Evolutionary conservation across 306 rosid genomes (phyloP).

Genomic region (Begonia loranthoides): DNA sequence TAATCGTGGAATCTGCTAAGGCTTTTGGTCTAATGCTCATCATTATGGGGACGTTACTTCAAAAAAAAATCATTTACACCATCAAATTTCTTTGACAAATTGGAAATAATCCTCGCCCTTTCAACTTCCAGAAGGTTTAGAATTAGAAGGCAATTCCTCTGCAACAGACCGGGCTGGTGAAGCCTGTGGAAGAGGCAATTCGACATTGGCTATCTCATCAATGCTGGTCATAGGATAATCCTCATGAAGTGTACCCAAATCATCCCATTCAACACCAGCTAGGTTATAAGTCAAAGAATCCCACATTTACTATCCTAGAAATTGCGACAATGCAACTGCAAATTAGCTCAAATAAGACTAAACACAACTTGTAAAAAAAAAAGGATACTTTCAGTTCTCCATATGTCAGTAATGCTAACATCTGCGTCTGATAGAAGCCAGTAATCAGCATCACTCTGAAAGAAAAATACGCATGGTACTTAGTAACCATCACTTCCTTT

Average conservation of each 20-base stretch:
- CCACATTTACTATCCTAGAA: neutral
- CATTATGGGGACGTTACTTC: no score
- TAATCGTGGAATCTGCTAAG: conserved; percentile 15
- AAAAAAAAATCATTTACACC: no score
- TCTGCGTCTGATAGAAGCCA: conserved; percentile 88
- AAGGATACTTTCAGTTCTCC: conserved; percentile 84
- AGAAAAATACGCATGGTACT: conserved; percentile 5
- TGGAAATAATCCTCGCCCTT: neutral
- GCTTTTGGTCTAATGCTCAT: conserved; percentile 30
- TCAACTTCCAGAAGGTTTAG: conserved; percentile 36
- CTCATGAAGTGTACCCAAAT: conserved; percentile 35
- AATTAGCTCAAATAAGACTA: neutral
- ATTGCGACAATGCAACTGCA: neutral
- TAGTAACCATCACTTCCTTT: neutral
- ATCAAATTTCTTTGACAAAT: no score
- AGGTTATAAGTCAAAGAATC: conserved; percentile 31
- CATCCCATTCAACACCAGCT: conserved; percentile 77
- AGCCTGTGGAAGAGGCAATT: conserved; percentile 28
- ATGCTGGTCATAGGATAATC: conserved; percentile 33
- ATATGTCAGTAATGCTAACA: conserved; percentile 86
- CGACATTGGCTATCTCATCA: conserved; percentile 16
- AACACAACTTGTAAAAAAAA: neutral
- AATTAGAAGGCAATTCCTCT: conserved; percentile 32
- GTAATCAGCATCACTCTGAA: conserved; percentile 84
- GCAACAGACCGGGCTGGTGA: conserved; percentile 26